Base-by-base conservation (phyloP, 2,329 filamentous ascomycete species). In the Fusarium austroafricanum region DNA sequence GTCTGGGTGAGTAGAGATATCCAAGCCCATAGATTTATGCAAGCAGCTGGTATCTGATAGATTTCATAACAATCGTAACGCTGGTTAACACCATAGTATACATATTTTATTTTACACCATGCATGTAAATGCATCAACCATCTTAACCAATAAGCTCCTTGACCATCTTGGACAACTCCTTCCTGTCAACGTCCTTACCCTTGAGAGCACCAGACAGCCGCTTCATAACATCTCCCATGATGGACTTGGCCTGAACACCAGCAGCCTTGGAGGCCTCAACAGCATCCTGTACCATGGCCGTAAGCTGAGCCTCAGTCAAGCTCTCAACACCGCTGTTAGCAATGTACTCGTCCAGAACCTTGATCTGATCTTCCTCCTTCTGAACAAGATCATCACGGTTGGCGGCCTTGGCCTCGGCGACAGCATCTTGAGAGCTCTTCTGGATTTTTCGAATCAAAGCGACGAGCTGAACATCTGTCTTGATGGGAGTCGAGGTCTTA, bases 401-500 rank as follows among this genome's bases (percentile, higher is more conserved):
- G 2, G 89, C 91, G 2, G 78, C 79, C 57, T 83, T 81, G 77
- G 92, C 92, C 75, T 94, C 90, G 35, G 82, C 81, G 17, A 83
- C 83, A 2, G 92, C 88, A 18, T 89, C 86, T 49, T 84, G 80
- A 6, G 85, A 83, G 3, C 84, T 81, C 42, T 85, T 84, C 21
- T 86, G 84, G 51, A 88, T 86, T 79, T 89, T 90, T 67, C 87
- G 85, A 56, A 96, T 84, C 47, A 94, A 82, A 10, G 83, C 81
- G 28, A 93, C 86, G 55, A 95, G 83, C 73, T 91, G 87, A 67
- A 86, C 84, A 77, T 95, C 91, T 21, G 88, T 92, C 55, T 81
- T 83, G 74, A 94, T 87, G n/a, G 92, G 92, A 38, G 81, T 83
- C 38, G 84, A 75, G 15, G 91, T 93, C 80, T 94, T 94, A 76